Evolutionary conservation across 768 basidiomycete genomes (phyloP), one percentile per base, ranked within the genome.

Genomic region (Phylloporus sp.): DNA sequence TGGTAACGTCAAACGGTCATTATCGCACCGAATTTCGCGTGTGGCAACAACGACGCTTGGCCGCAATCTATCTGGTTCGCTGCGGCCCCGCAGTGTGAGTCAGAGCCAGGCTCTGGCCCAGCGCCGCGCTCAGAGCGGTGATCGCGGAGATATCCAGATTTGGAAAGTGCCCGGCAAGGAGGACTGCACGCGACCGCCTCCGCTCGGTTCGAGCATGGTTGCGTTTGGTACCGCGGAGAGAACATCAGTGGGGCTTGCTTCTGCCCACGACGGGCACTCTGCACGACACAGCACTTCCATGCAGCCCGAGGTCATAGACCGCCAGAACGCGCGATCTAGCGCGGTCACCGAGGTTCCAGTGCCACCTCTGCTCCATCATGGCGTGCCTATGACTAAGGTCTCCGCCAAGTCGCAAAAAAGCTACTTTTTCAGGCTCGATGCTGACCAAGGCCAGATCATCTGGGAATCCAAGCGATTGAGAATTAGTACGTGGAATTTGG

Each of bases 311-410:
- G 12, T 16, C 12, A 31, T 16, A 16, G 23, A 24, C 24, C 40
- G 24, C 40, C 40, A 7, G 34, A 26, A 42, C 24, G 32, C 22
- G 31, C 47, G 27, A 50, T 47, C 56, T 34, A 38, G 52, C 23
- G 32, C 61, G 23, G 52, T 58, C 13, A n/a, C n/a, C n/a, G 77
- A 85, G 32, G 67, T 79, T 13, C 71, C 76, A 0, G 80, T 90
- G 3, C 86, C 88, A 1, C 66, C 68, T 41, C 59, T 78, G 12
- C 70, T 91, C 22, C 79, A 81, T 62, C 68, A 76, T 7, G 90
- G 90, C 39, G 81, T 80, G 1, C 77, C 79, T 0, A 87, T 95
- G 85, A 82, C 83, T 56, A 97, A 95, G 62, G 84, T 95, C 15
- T 86, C 90, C 2, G 77, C 79, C 24, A 88, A 84, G 70, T 86